Percentiles rank a stretch among this genome's conserved stretches.
Conservation (phyloP, 176 grass and related monocot genomes). For the Ensete glaucum region DNA sequence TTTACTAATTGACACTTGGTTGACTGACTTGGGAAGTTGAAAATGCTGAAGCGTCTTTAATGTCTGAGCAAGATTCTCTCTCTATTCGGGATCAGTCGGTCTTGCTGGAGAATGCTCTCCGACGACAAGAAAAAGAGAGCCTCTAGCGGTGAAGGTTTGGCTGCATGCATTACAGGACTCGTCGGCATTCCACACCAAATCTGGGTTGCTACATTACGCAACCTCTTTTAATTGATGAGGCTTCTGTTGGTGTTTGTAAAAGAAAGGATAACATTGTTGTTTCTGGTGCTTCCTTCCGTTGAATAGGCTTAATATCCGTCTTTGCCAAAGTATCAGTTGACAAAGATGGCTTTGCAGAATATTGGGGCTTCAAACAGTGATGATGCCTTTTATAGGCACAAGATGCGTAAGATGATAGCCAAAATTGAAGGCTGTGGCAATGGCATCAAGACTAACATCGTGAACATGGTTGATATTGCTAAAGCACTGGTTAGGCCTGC, state of each 20-base stretch:
- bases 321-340: background rate
- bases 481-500: conserved; percentile 25
- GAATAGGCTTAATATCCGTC: background rate
- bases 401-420: conserved; percentile 28
- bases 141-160: background rate
- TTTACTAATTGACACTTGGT: background rate
- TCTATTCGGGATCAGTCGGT: conserved; percentile 21
- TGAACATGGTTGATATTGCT: conserved; percentile 31
- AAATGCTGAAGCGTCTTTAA: conserved; percentile 22
- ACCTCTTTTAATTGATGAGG: background rate
- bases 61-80: conserved; percentile 24
- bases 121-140: conserved; percentile 8
- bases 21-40: background rate
- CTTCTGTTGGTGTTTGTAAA: background rate
- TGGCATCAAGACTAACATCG: conserved; percentile 29
- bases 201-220: background rate
- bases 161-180: conserved; percentile 17
- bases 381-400: conserved; percentile 31
- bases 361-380: conserved; percentile 27
- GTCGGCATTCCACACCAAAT: background rate
- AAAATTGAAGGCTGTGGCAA: conserved; percentile 28
- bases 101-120: conserved; percentile 24
- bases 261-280: background rate
- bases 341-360: conserved; percentile 23
- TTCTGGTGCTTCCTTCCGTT: conserved; percentile 13